Evolutionary conservation across 2,329 filamentous ascomycete species (phyloP), one percentile per base, ranked within the genome.

Genomic region (Sordariomycetes sp.): DNA sequence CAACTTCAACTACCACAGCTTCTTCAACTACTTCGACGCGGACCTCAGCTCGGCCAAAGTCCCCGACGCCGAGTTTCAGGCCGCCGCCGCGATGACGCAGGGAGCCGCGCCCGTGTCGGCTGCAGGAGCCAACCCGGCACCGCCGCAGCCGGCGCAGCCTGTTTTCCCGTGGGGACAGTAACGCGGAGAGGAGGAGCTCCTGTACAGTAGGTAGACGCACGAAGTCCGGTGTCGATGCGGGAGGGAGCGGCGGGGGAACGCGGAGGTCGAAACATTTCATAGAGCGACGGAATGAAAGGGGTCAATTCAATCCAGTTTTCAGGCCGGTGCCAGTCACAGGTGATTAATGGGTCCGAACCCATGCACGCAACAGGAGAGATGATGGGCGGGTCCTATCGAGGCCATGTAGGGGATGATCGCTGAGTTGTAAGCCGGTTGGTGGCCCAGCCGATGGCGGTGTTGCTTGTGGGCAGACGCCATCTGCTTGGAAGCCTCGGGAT

Each of bases 1-100:
- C 22, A 46, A 28, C 43, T 59, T 59, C 53, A 52, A 59, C 28
- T 51, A 55, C 53, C 58, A 59, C 28, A 24, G 48, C 10, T 59
- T 55, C 58, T 34, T 24, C 43, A 34, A 34, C 11, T 59, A 59
- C 43, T 59, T 55, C 20, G 52, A 55, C 51, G 52, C 53, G 5
- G 48, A 54, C 51, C 35, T 58, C n/a, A 18, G 35, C 11, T 28
- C 34, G 14, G 48, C 55, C 28, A 52, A 52, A 46, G 55, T 57
- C 4, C 55, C 55, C 12, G 55, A 43, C 25, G 55, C 55, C 4
- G 28, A 57, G 55, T 57, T 57, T 20, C 35, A 48, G 12, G 48
- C 55, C 18, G 55, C 55, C 28, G 46, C 40, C 1, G 55, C 55
- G n/a, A 52, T 57, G 55, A 40, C 55, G 12, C 32, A 50, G 25